Base-by-base conservation (phyloP, 192 early-diverging fungal genomes). In the Ambispora gerdemannii region DNA sequence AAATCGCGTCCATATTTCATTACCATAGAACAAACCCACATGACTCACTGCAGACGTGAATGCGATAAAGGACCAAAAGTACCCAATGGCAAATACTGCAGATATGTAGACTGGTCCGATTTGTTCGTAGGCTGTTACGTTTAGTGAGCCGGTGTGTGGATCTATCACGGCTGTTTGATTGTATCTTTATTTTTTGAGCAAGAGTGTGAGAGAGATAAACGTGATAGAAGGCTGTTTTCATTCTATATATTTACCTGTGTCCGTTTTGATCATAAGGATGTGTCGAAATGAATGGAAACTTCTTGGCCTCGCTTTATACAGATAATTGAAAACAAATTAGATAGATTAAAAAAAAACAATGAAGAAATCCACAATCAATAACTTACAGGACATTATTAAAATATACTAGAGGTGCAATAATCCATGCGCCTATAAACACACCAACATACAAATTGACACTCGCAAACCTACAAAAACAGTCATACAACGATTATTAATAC, bases 401-500 rank as follows among this genome's bases (percentile, higher is more conserved):
- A 72, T 87, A 90, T 20, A 83, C 81, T 15, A 87, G 73, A 10
- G 91, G 92, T 0, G 83, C 84, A 10, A 88, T 76, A 58, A 91
- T 75, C 91, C 91, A 93, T 63, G 88, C 81, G 34, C 87, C 79
- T 0, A 83, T 62, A 31, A 87, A 80, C 50, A 86, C 80, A 4
- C 87, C 87, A 1, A 80, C 71, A 75, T 88, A 89, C 32, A 86
- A 81, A 72, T 91, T 91, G 72, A 82, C 83, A 11, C 82, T 80
- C 7, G 88, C 85, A 75, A 83, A 86, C 76, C 74, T 77, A 32
- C 33, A 24, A 63, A n/a, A 24, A 15, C 22, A 52, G 17, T 34
- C n/a, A 53, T 53, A 31, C 4, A 32, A 33, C 0, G 20, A 8
- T 30, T 34, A 65, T 28, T 6, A 50, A 66, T 28, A 28, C 22